Evolutionary conservation across 805 yeast species (phyloP).

Genomic region (Suhomyces sp.): DNA sequence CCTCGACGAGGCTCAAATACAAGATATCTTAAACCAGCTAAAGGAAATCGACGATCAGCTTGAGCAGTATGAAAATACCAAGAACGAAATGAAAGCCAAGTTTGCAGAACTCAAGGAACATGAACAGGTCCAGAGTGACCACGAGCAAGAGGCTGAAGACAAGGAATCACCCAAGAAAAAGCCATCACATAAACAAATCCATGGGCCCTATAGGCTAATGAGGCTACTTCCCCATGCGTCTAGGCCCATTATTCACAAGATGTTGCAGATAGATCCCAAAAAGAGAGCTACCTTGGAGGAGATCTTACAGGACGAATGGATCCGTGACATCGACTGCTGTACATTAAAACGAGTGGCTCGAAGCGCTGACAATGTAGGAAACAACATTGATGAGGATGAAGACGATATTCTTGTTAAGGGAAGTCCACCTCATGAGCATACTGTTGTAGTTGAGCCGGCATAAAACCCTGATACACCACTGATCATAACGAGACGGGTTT

Average conservation of each 20-base stretch:
- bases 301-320: slow-evolving; percentile 70
- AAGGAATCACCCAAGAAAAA: slow-evolving; percentile 26
- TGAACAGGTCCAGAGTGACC: neutral
- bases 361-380: slow-evolving; percentile 19
- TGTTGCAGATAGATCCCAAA: slow-evolving; percentile 59
- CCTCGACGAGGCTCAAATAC: slow-evolving; percentile 30
- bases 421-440: slow-evolving; percentile 39
- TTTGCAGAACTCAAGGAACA: slow-evolving; percentile 21
- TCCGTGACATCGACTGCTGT: slow-evolving; percentile 58
- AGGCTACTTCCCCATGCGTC: slow-evolving; percentile 81
- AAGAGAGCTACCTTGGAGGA: slow-evolving; percentile 67
- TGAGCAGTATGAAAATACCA: slow-evolving; percentile 35
- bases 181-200: slow-evolving; percentile 54
- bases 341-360: slow-evolving; percentile 37
- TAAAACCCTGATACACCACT: neutral
- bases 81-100: slow-evolving; percentile 32
- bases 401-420: slow-evolving; percentile 35
- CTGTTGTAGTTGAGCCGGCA: slow-evolving; percentile 21
- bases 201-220: slow-evolving; percentile 81
- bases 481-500: neutral
- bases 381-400: slow-evolving; percentile 36
- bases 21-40: slow-evolving; percentile 31
- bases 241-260: slow-evolving; percentile 67
- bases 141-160: slow-evolving; percentile 3
- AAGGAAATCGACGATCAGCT: slow-evolving; percentile 36